phyloP scores from a whole-genome alignment of 164 flowering plant species.

The Stephania yunnanensis region DNA sequence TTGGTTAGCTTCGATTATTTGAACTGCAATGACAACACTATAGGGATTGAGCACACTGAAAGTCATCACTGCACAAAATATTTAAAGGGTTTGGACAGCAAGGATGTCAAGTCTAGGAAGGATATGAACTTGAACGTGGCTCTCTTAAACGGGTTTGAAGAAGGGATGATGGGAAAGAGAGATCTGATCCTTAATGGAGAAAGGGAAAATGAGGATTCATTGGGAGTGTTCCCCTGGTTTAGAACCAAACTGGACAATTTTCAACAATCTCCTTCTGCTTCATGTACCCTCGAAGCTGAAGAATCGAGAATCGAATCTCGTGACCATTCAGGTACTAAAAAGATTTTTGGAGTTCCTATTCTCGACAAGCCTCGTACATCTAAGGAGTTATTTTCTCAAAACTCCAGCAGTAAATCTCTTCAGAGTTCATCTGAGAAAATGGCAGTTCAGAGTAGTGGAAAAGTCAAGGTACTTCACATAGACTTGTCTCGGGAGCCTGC shows the following conservation, averaged over 20 bases:
- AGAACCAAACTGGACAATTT: slow-evolving; percentile 13
- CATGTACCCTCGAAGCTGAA: slow-evolving; percentile 23
- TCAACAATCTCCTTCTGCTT: slow-evolving; percentile 19
- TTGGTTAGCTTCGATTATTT: slow-evolving; percentile 21
- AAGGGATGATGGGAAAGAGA: slow-evolving; percentile 16
- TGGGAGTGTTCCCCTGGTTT: slow-evolving; percentile 31
- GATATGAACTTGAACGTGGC: slow-evolving; percentile 32
- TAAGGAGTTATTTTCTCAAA: slow-evolving; percentile 25
- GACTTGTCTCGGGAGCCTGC: slow-evolving; percentile 45
- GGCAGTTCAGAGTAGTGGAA: slow-evolving; percentile 20
- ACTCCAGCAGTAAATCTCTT: slow-evolving; percentile 15
- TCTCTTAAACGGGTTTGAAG: slow-evolving; percentile 24
- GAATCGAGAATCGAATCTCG: slow-evolving; percentile 19
- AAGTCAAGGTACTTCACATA: slow-evolving; percentile 34
- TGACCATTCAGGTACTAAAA: slow-evolving; percentile 25
- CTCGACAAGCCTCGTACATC: slow-evolving; percentile 29
- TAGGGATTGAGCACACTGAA: slow-evolving; percentile 22
- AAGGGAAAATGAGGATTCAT: slow-evolving; percentile 23
- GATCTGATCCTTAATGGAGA: slow-evolving; percentile 24
- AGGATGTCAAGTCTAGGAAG: slow-evolving; percentile 31
- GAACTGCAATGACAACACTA: slow-evolving; percentile 8
- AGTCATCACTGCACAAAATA: slow-evolving; percentile 17
- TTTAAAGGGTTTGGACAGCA: slow-evolving; percentile 24
- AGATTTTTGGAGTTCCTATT: slow-evolving; percentile 62
- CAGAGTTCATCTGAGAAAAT: slow-evolving; percentile 15